Base-by-base conservation (phyloP, 2,329 filamentous ascomycete species). In the Huntiella decipiens region DNA sequence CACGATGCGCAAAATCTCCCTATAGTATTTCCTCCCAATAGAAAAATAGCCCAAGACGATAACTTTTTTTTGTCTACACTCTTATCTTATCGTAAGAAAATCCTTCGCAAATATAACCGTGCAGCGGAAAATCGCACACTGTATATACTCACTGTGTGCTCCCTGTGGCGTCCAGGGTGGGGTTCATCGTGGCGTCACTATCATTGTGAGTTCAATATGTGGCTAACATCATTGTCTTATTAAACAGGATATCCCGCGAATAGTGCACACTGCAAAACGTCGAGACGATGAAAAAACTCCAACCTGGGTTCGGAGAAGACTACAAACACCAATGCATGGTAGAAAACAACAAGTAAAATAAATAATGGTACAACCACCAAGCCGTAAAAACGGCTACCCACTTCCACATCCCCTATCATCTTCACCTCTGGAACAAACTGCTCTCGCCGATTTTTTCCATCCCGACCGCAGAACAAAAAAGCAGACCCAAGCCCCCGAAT, bases 11-110 rank as follows among this genome's bases (percentile, higher is more conserved):
- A 43, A 43, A 48, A 45, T 36, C 44, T 48, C 42, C 39, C 38
- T 34, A 12, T 42, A 32, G 32, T 19, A 38, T 39, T 37, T 33
- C 8, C 22, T 31, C 15, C 11, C 12, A 47, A 28, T 8, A 16
- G 12, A 28, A 32, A 38, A 37, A 45, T 17, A 40, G 34, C 36
- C 34, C 31, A 19, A 34, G 36, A 38, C 31, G 44, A 43, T 34
- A 49, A 50, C 46, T 50, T 50, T 51, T 52, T 49, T 51, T 51
- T 49, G 48, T 44, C 22, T 28, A 28, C 22, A 13, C 44, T 50
- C 51, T 48, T 45, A 46, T 45, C 48, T 48, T 50, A 52, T 48
- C 48, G 15, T 15, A 5, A n/a, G 17, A 35, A 37, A 44, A 36
- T 36, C 42, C 38, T 44, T 47, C 16, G 40, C n/a, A 41, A 41